These are phyloP conservation scores for Cryptococcus sp. DNA, from an alignment of 1,284 basidiomycete genomes.

Conservation along the genomic window DNA sequence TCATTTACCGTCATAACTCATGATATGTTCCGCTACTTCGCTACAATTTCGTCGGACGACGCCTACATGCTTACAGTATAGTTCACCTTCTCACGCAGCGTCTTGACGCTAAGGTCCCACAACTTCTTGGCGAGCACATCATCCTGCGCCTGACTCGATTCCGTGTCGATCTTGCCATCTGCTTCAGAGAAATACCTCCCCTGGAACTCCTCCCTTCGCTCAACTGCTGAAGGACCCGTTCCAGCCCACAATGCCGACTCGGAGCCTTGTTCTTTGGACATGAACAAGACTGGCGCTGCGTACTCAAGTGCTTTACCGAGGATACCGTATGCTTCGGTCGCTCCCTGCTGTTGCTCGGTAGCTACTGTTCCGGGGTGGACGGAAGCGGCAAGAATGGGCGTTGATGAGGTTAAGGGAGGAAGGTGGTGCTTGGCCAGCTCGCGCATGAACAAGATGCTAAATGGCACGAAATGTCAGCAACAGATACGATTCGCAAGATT, in stretches of 20 bases:
- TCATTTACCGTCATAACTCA: too few relatives aligned
- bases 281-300: slow-evolving; percentile 40
- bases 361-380: slow-evolving; percentile 48
- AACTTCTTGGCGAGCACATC: slow-evolving; percentile 33
- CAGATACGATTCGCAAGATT: neutral
- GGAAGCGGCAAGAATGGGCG: slow-evolving; percentile 39
- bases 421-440: slow-evolving; percentile 38
- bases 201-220: slow-evolving; percentile 36
- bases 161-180: slow-evolving; percentile 42
- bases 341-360: slow-evolving; percentile 45
- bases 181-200: slow-evolving; percentile 41
- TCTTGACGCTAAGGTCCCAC: slow-evolving; percentile 39
- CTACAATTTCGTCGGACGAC: too few relatives aligned
- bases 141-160: slow-evolving; percentile 43
- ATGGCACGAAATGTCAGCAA: neutral
- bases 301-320: slow-evolving; percentile 37
- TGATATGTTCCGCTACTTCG: too few relatives aligned
- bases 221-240: slow-evolving; percentile 18
- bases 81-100: slow-evolving; percentile 42
- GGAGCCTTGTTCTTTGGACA: slow-evolving; percentile 44
- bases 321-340: slow-evolving; percentile 40
- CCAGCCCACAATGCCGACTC: slow-evolving; percentile 47
- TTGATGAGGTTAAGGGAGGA: slow-evolving; percentile 26
- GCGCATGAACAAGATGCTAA: slow-evolving; percentile 42
- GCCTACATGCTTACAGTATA: slow-evolving; percentile 35